Evolutionary conservation across 2,329 filamentous ascomycete genomes (phyloP).

Genomic region (Fusarium setosum): DNA sequence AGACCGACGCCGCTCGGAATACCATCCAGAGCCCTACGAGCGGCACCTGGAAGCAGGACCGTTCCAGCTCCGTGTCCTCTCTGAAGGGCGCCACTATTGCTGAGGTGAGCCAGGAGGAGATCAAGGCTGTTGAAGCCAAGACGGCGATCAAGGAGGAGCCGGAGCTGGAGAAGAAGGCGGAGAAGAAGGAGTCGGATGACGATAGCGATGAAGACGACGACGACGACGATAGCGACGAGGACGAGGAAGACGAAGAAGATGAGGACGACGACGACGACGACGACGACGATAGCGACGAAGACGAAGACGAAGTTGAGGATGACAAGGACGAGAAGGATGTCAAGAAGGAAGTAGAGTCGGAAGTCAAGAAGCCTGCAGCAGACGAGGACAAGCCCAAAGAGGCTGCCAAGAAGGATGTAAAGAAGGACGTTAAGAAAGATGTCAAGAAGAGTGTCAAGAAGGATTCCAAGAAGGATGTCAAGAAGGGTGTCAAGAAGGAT

Average conservation of each 20-base stretch:
- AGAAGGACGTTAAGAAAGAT: too few relatives aligned
- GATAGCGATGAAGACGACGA: constrained; percentile 43
- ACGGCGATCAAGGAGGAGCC: constrained; percentile 53
- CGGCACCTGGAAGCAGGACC: constrained; percentile 54
- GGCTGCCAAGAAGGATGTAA: too few relatives aligned
- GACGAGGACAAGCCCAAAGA: constrained; percentile 25
- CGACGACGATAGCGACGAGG: constrained; percentile 34
- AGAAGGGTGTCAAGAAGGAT: too few relatives aligned
- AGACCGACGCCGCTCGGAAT: constrained; percentile 40
- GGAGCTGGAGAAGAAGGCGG: constrained; percentile 48
- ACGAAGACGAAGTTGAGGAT: constrained; percentile 26
- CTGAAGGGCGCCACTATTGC: constrained; percentile 47
- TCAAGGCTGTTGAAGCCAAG: constrained; percentile 51
- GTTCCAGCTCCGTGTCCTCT: constrained; percentile 9
- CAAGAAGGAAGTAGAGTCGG: too few relatives aligned
- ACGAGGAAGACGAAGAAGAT: constrained; percentile 32
- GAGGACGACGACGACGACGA: constrained; percentile 21
- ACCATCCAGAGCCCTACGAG: constrained; percentile 57
- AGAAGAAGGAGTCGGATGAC: constrained; percentile 45
- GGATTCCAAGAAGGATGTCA: too few relatives aligned
- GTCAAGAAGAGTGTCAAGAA: too few relatives aligned
- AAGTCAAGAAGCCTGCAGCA: constrained; percentile 22
- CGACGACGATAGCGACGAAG: constrained; percentile 39
- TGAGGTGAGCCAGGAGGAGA: constrained; percentile 51
- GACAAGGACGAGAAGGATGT: constrained; percentile 8